phyloP scores from a whole-genome alignment of 2,329 filamentous ascomycete genomes.

The Colletotrichum simmondsii region DNA sequence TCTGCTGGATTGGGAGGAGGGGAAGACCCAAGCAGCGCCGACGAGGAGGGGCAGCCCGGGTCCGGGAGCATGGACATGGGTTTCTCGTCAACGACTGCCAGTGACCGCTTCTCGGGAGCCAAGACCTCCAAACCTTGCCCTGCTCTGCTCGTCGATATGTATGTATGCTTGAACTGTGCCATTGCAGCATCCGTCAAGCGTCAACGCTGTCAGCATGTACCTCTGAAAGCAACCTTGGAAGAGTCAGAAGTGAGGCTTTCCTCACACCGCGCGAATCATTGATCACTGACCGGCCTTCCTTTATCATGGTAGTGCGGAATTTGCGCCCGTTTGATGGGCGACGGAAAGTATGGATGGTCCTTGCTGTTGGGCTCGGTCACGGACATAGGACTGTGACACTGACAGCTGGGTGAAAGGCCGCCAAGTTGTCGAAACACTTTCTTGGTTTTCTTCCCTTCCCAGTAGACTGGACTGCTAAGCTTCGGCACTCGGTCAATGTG shows the following conservation, averaged over 20 bases:
- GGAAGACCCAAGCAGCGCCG: background rate
- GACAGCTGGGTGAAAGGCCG: background rate
- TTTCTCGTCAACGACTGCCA: slow-evolving; percentile 18
- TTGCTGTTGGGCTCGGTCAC: background rate
- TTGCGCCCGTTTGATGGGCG: slow-evolving; percentile 2
- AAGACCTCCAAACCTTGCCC: background rate
- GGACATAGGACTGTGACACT: slow-evolving; percentile 2
- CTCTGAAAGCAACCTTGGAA: background rate
- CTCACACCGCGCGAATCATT: background rate
- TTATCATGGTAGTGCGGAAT: background rate
- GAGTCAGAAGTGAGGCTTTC: slow-evolving; percentile 5
- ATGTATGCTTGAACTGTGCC: background rate
- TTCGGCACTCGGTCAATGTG: background rate
- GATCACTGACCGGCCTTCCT: background rate
- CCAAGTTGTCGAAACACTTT: background rate
- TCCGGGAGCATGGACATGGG: slow-evolving; percentile 27
- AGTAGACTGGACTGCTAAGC: background rate
- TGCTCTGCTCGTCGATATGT: background rate
- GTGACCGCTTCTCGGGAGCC: slow-evolving; percentile 16
- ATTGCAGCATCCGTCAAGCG: background rate
- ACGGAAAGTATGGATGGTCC: background rate
- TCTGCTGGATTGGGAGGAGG: slow-evolving; percentile 2
- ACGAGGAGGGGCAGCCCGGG: slow-evolving; percentile 10
- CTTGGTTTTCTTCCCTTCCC: background rate
- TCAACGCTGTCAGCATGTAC: background rate